A percentile compares a stretch with the other conserved stretches of the same genome.
These are phyloP conservation scores for Arthonia radiata DNA, from an alignment of 495 filamentous ascomycete species.

Conservation along the genomic window DNA sequence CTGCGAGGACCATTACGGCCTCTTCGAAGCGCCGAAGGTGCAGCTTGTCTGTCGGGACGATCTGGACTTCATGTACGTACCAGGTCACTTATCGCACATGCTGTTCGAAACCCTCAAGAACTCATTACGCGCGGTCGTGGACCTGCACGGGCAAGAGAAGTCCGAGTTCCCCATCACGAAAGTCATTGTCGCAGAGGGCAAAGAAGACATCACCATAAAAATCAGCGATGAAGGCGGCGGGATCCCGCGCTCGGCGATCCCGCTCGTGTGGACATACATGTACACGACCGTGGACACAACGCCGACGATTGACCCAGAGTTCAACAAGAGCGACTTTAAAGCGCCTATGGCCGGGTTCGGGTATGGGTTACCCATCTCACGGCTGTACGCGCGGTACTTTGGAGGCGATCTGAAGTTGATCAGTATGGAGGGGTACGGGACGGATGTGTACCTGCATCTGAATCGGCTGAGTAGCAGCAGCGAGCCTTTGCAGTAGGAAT, in stretches of 20 bases:
- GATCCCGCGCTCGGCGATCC: conserved; percentile 73
- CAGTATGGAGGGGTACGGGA: conserved; percentile 99
- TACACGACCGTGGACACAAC: conserved; percentile 96
- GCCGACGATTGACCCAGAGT: conserved; percentile 83
- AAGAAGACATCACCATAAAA: conserved; percentile 97
- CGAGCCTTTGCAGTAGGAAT: conserved; percentile 94
- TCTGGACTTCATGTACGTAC: conserved; percentile 97
- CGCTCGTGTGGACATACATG: conserved; percentile 98
- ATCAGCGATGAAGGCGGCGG: conserved; percentile 90
- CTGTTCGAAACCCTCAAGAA: conserved; percentile 98
- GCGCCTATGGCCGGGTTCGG: conserved; percentile 98
- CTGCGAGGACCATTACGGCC: conserved; percentile 93
- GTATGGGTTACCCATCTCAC: conserved; percentile 79
- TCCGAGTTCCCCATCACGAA: conserved; percentile 91
- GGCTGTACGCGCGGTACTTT: conserved; percentile 90
- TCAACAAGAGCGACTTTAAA: conserved; percentile 98
- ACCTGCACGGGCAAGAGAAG: conserved; percentile 82
- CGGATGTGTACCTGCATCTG: conserved; percentile 92
- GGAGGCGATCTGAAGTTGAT: conserved; percentile 92
- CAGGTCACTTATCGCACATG: conserved; percentile 94
- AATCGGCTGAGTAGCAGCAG: conserved; percentile 88
- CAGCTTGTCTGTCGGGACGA: conserved; percentile 86
- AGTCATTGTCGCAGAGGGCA: conserved; percentile 88
- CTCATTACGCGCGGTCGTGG: conserved; percentile 85
- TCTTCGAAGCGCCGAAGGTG: conserved; percentile 91